Base-by-base conservation (phyloP, 2,329 filamentous ascomycete genomes). In the Botrytis fragariae region DNA sequence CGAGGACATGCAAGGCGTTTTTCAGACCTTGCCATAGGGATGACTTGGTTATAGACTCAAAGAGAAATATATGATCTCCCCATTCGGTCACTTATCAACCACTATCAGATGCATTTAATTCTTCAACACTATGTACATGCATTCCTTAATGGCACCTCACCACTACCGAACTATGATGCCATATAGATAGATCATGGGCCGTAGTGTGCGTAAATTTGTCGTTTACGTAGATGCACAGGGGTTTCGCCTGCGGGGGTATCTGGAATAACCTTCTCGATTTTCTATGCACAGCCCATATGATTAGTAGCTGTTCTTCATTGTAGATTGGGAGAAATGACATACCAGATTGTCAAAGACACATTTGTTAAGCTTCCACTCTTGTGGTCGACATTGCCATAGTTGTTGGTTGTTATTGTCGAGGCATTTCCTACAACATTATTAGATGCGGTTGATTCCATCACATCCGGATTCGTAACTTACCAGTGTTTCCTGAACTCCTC, bases 371-470 rank as follows among this genome's bases (percentile, higher is more conserved):
- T 91, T 91, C 89, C 93, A 91, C 87, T 99, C 96, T 76, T 89
- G 87, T 80, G 90, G 91, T 79, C 96, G 90, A 86, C 96, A 99
- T 81, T 98, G 94, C 92, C 94, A 99, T 74, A 98, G 86, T 84
- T 97, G 93, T 82, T 99, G 96, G 87, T 99, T 99, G 86, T 97
- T 95, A 86, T 97, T 92, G 81, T 99, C 96, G 74, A 99, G 88
- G 82, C 96, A 99, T 80, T 93, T 88, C 94, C 72, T 73, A 37
- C 18, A n/a, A 20, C 25, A n/a, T 63, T 25, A 25, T 73, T 54
- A 73, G 45, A 18, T 22, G 42, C 8, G 29, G 4, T 22, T 35
- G 32, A 22, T 68, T 48, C 54, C 37, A 42, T 57, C 48, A 32
- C 25, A 29, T 35, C 18, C 12, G n/a, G 22, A 25, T 5, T 32